Conservation (phyloP, 164 flowering plant genomes). For the Tetrastigma voinierianum region DNA sequence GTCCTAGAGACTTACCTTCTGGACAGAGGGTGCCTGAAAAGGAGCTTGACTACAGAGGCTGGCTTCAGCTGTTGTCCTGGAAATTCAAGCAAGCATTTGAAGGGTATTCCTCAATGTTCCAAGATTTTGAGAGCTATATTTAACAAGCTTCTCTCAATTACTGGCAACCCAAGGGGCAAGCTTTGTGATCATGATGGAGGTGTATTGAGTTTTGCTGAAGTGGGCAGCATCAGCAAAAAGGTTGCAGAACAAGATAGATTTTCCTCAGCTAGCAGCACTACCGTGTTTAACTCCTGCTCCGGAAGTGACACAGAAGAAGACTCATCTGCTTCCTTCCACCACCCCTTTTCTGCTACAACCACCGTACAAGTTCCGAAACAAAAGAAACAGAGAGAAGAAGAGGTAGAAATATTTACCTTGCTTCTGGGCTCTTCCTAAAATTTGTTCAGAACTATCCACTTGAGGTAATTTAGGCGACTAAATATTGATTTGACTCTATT, state of each 20-base stretch:
- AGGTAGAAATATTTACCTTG: conserved; percentile 20
- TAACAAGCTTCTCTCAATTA: conserved; percentile 25
- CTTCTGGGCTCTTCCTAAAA: neutral
- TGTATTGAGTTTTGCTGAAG: conserved; percentile 4
- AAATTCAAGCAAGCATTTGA: conserved; percentile 16
- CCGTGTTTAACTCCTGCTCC: conserved; percentile 27
- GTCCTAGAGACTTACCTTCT: conserved; percentile 44
- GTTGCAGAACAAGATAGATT: conserved; percentile 25
- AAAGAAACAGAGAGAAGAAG: conserved; percentile 12
- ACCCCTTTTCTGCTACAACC: conserved; percentile 5
- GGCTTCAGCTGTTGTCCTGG: conserved; percentile 12
- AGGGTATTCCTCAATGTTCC: conserved; percentile 18
- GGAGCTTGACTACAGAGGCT: conserved; percentile 11
- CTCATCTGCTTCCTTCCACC: conserved; percentile 8
- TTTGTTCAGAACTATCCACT: too few species aligned
- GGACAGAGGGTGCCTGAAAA: conserved; percentile 45
- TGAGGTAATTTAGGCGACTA: too few species aligned
- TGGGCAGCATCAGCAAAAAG: conserved; percentile 7
- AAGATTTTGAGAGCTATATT: conserved; percentile 32
- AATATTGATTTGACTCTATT: neutral
- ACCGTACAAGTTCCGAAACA: conserved; percentile 6
- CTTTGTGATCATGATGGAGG: conserved; percentile 6
- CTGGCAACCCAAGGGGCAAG: conserved; percentile 8
- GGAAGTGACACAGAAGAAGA: conserved; percentile 32
- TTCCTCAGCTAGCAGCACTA: conserved; percentile 37